These are phyloP conservation scores for Sesbania bispinosa DNA, from an alignment of 306 rosid species.

Conservation along the genomic window DNA sequence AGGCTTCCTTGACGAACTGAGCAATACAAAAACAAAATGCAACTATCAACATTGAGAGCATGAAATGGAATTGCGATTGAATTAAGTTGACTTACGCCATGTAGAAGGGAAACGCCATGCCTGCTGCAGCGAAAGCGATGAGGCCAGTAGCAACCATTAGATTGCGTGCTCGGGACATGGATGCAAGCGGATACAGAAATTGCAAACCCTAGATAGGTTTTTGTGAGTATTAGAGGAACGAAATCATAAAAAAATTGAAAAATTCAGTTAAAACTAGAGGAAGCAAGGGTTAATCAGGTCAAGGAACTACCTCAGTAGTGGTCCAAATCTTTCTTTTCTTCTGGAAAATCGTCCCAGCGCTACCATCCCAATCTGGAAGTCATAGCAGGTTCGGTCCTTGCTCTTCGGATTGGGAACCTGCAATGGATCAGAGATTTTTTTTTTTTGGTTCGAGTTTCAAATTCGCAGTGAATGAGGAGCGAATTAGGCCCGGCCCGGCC, in stretches of 20 bases:
- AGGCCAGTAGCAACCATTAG: conserved; percentile 63
- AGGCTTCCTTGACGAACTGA: conserved; percentile 75
- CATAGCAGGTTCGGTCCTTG: background rate
- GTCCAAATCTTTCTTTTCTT: background rate
- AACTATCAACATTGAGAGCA: background rate
- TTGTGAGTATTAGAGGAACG: background rate
- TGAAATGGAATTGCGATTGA: background rate
- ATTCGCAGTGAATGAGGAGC: too few species aligned
- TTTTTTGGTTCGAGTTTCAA: background rate
- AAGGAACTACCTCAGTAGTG: background rate
- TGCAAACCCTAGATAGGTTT: conserved; percentile 21
- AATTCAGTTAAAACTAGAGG: background rate
- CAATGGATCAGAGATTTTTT: background rate
- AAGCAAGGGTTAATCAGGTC: background rate
- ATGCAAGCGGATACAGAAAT: background rate
- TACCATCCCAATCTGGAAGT: background rate
- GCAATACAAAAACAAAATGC: background rate
- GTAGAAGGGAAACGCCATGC: conserved; percentile 94
- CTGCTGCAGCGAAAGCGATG: conserved; percentile 62
- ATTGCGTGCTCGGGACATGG: conserved; percentile 64
- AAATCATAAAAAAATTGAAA: background rate
- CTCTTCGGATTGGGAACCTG: background rate
- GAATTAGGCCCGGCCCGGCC: too few species aligned
- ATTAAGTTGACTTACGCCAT: conserved; percentile 70
- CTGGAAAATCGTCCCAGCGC: background rate